Base-by-base conservation (phyloP, 2,329 filamentous ascomycete genomes). In the Neurospora sp. region DNA sequence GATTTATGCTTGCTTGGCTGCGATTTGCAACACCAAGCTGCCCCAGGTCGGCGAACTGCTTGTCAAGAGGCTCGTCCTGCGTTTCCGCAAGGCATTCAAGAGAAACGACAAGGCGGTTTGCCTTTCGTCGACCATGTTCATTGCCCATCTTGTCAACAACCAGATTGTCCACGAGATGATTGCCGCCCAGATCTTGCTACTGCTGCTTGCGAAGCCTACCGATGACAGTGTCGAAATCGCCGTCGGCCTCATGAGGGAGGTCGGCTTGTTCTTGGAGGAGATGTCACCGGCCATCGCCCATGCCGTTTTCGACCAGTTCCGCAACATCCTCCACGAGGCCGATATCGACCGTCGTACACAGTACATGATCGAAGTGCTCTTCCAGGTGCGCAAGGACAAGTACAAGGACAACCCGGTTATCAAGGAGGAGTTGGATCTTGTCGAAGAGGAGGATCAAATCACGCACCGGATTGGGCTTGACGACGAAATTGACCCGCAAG, bases 161-260 rank as follows among this genome's bases (percentile, higher is more conserved):
- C 95, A 98, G 80, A 95, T 99, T 6, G 92, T 92, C 23, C 92
- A 97, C 78, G 96, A 98, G 81, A 93, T 96, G 83, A 82, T 98
- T 67, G 93, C 93, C 2, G 95, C 94, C 2, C 93, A 99, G 82
- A 96, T 98, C 67, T 83, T 99, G 37, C 85, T 98, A 17, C 84
- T 97, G n/a, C 85, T 99, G 43, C 86, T 99, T 67, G 91, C 97
- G 80, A 97, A 97, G 80, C 96, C 96, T 23, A 97, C 96, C 0
- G 95, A 99, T 74, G 96, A 99, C 80, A 96, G 93, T 72, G 96
- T 98, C 37, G 96, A 99, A 83, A 97, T 99, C 78, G 96, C 96
- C 0, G 95, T 99, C 36, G 93, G 92, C 3, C 86, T 99, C 76
- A 97, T 92, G 77, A 89, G 92, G 75, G 96, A 98, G 79, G 93